Evolutionary conservation across 2,329 filamentous ascomycete genomes (phyloP).

Genomic region (Sclerotinia trifoliorum): DNA sequence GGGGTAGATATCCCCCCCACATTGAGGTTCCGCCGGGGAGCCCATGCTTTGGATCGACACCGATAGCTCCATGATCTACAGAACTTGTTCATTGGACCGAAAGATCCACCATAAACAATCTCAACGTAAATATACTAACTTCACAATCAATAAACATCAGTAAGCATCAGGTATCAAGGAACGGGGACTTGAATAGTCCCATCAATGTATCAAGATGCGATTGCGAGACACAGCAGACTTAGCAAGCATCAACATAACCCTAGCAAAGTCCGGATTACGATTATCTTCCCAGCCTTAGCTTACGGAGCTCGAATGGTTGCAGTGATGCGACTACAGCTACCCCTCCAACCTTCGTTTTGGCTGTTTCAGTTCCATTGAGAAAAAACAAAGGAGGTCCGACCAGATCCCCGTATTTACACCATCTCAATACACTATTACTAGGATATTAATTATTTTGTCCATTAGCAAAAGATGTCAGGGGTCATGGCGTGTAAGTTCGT

Average conservation of each 20-base stretch:
- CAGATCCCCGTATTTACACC: neutral
- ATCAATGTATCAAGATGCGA: neutral
- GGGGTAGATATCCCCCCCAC: constrained; percentile 18
- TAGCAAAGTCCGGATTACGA: constrained; percentile 9
- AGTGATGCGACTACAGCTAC: neutral
- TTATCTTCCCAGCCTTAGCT: neutral
- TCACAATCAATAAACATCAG: neutral
- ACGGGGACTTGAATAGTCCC: neutral
- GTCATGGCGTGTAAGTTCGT: constrained; percentile 16
- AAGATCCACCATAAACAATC: neutral
- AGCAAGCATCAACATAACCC: constrained; percentile 2
- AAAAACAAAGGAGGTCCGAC: constrained; percentile 6
- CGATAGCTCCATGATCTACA: constrained; percentile 4
- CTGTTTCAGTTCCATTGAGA: constrained; percentile 2
- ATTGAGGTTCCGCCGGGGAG: neutral
- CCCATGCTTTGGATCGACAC: constrained; percentile 4
- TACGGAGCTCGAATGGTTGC: neutral
- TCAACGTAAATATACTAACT: neutral
- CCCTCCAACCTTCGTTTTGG: neutral
- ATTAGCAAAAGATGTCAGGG: neutral
- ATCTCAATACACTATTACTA: too few species aligned
- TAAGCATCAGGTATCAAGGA: neutral
- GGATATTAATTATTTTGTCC: neutral
- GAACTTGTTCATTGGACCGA: neutral
- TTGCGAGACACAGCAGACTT: neutral